These are phyloP conservation scores for Rhododendron ovatum DNA, from an alignment of 148 eudicot species.

Conservation along the genomic window DNA sequence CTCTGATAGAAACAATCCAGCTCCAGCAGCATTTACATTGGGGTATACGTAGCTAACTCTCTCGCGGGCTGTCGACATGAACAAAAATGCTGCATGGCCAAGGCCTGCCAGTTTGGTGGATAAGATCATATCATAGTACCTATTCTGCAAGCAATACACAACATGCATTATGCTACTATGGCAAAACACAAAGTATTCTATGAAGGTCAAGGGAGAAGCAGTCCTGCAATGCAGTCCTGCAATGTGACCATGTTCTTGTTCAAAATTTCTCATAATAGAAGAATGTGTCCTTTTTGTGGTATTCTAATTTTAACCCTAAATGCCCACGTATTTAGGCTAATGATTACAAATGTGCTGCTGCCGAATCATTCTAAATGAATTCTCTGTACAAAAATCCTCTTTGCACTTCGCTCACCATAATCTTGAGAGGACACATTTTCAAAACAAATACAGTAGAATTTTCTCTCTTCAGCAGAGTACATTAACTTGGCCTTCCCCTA, in stretches of 20 bases:
- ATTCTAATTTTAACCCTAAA: not conserved
- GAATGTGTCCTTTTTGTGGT: not conserved
- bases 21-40: conserved; percentile 84
- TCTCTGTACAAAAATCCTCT: not conserved
- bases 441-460: not conserved
- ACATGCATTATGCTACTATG: not conserved
- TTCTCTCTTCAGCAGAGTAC: not conserved
- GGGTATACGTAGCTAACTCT: conserved; percentile 90
- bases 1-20: conserved; percentile 74
- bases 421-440: not conserved
- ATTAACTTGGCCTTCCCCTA: not conserved
- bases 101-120: conserved; percentile 91
- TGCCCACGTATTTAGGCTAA: not conserved
- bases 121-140: conserved; percentile 84
- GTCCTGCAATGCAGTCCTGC: not conserved
- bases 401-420: not conserved
- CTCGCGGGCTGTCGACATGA: conserved; percentile 79
- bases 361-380: not conserved
- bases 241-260: not conserved
- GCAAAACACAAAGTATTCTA: not conserved
- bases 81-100: conserved; percentile 86
- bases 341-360: not conserved
- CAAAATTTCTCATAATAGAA: not conserved
- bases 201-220: not conserved
- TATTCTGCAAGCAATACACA: conserved; percentile 41